Percentiles rank a stretch among this genome's conserved stretches.
These are phyloP conservation scores for Tylopilus sp. DNA, from an alignment of 768 basidiomycete genomes.

Conservation along the genomic window DNA sequence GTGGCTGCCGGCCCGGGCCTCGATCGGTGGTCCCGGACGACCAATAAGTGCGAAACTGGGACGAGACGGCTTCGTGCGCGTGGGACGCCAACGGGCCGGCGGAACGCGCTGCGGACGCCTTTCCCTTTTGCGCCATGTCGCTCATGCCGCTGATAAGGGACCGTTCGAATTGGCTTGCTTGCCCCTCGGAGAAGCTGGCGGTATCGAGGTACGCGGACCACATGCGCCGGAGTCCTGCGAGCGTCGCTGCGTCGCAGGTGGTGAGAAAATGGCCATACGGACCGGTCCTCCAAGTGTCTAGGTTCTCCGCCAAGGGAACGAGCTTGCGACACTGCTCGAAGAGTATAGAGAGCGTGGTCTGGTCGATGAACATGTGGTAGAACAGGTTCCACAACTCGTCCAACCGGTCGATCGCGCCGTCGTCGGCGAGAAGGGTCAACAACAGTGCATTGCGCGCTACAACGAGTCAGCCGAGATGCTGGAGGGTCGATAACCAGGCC, in stretches of 20 bases:
- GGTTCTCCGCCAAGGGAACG: slow-evolving; percentile 12
- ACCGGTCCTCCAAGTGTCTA: slow-evolving; percentile 20
- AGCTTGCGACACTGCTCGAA: slow-evolving; percentile 27
- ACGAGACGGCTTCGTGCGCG: neutral
- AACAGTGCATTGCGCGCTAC: slow-evolving; percentile 28
- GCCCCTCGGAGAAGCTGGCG: neutral
- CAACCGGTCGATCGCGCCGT: slow-evolving; percentile 5
- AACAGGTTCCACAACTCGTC: slow-evolving; percentile 25
- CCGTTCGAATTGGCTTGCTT: slow-evolving; percentile 10
- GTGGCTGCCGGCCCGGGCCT: neutral
- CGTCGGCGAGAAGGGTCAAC: slow-evolving; percentile 26
- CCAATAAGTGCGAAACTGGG: slow-evolving; percentile 26
- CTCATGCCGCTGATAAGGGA: slow-evolving; percentile 11
- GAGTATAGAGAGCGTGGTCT: slow-evolving; percentile 15
- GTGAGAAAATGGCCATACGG: slow-evolving; percentile 26
- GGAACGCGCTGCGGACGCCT: slow-evolving; percentile 20
- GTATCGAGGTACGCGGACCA: slow-evolving; percentile 22
- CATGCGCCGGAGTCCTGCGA: slow-evolving; percentile 14
- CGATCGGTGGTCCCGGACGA: slow-evolving; percentile 16
- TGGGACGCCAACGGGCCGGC: slow-evolving; percentile 22
- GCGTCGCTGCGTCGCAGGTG: slow-evolving; percentile 20
- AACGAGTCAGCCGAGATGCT: neutral
- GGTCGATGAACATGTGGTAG: slow-evolving; percentile 25
- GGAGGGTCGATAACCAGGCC: neutral
- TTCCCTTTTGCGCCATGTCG: neutral